Evolutionary conservation across 2,329 filamentous ascomycete species (phyloP), one percentile per base, ranked within the genome.

Genomic region (Talaromyces sp.): DNA sequence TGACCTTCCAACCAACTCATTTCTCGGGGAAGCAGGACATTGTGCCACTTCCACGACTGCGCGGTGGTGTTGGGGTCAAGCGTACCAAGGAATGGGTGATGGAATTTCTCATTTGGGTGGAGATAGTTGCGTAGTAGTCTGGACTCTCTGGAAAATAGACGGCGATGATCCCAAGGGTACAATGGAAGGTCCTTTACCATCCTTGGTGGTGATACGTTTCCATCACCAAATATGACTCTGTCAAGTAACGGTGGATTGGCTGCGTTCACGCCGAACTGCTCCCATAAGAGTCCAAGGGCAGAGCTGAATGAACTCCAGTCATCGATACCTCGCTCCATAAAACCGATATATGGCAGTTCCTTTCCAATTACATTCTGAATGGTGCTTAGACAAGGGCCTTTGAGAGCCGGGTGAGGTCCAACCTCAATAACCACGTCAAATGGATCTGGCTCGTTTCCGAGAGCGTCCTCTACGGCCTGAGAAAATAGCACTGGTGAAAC

Each of bases 1-100:
- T 75, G 73, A 52, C 67, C 67, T 2, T 28, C 28, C 4, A 75
- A 56, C 73, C 73, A 75, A 2, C 68, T 63, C 8, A 73, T 51
- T 36, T 69, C 65, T 5, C 59, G 43, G 7, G 60, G 21, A 8
- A 57, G 62, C 5, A 70, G 51, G 21, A 66, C 52, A 28, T 70
- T 66, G 17, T 63, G 56, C 66, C 66, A 71, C 15, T 58, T 43
- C 33, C 58, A 57, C n/a, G 36, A 37, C 1, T 37, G 11, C 6
- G 36, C 25, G 4, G 45, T 48, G 3, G 19, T n/a, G n/a, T 52
- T n/a, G 5, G 10, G 8, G 17, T 21, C 11, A 15, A 13, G n/a
- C 2, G 31, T 10, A 22, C 48, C 48, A 21, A 36, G 48, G 1
- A 39, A 22, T 2, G 48, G 31, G 13, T 52, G 35, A 2, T 22